Percentiles rank a stretch among this genome's conserved stretches.
Conservation (phyloP, 106 monocot genomes). For the Dactylorhiza incarnata region DNA sequence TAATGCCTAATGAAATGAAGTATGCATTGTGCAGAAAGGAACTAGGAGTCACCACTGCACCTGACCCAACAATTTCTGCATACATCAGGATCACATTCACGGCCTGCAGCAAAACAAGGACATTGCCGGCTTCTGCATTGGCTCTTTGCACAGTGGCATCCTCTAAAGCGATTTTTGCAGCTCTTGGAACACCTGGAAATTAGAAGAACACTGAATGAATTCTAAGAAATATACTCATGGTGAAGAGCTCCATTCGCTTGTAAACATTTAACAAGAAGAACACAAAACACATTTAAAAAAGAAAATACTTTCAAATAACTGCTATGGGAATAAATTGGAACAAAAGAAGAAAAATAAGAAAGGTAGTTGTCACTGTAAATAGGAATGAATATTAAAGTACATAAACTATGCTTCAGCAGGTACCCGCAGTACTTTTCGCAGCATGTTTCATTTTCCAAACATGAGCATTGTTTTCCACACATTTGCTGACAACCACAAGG, state of each 20-base stretch:
- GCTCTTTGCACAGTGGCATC: slow-evolving; percentile 99
- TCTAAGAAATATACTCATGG: neutral
- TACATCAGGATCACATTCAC: slow-evolving; percentile 99
- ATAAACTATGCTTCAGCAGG: slow-evolving; percentile 1
- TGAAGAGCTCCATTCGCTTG: neutral
- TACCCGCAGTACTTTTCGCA: slow-evolving; percentile 99
- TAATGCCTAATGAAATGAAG: neutral
- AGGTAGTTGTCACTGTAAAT: neutral
- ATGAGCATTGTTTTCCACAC: slow-evolving; percentile 91
- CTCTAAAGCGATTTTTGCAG: slow-evolving; percentile 96
- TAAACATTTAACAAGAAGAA: neutral
- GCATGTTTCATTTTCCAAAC: slow-evolving; percentile 80
- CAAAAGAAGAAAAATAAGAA: neutral
- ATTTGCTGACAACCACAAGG: slow-evolving; percentile 88
- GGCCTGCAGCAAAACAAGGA: slow-evolving; percentile 91
- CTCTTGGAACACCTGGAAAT: slow-evolving; percentile 78
- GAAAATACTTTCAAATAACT: neutral
- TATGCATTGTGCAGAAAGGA: neutral
- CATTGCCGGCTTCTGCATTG: slow-evolving; percentile 98
- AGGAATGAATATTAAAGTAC: neutral
- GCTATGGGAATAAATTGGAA: neutral
- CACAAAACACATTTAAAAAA: neutral
- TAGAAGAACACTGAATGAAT: neutral
- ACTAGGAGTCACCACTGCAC: slow-evolving; percentile 23
- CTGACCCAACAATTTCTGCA: slow-evolving; percentile 99